These are phyloP conservation scores for Hymenoscyphus occultus DNA, from an alignment of 2,329 filamentous ascomycete species.

Conservation along the genomic window DNA sequence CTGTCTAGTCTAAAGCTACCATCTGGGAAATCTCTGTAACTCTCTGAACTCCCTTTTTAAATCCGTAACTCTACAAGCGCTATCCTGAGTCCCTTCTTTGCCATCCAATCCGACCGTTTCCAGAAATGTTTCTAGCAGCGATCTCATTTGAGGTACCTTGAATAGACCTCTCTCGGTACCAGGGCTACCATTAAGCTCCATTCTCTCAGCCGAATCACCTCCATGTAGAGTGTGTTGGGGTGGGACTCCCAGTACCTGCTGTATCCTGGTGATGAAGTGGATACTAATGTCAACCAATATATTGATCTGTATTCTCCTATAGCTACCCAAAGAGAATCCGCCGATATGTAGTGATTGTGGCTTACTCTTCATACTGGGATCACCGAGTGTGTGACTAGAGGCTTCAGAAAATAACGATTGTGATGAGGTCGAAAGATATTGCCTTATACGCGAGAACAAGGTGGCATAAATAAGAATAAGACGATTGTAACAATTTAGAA, in stretches of 20 bases:
- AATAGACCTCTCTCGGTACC: not conserved
- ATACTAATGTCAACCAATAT: constrained; percentile 8
- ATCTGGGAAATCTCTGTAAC: not conserved
- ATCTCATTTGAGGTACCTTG: not conserved
- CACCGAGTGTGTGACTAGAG: not conserved
- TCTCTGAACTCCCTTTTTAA: constrained; percentile 2
- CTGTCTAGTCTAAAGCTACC: not conserved
- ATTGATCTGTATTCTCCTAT: constrained; percentile 5
- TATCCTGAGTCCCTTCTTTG: not conserved
- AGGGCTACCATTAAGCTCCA: not conserved
- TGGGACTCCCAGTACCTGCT: constrained; percentile 4
- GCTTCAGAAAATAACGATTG: too few species aligned
- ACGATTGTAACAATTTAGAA: constrained; percentile 3
- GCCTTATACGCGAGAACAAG: constrained; percentile 1
- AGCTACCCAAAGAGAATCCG: constrained; percentile 2
- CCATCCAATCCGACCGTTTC: not conserved
- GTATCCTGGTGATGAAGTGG: constrained; percentile 6
- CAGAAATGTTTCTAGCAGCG: constrained; percentile 1
- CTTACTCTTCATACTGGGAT: not conserved
- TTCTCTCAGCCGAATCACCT: not conserved
- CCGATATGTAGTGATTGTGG: not conserved
- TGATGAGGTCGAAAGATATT: constrained; percentile 2
- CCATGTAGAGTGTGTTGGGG: not conserved
- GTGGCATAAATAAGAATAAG: constrained; percentile 1
- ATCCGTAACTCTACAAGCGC: not conserved